Evolutionary conservation across 1,284 basidiomycete genomes (phyloP), one percentile per base, ranked within the genome.

Genomic region (Melampsora occidentalis): DNA sequence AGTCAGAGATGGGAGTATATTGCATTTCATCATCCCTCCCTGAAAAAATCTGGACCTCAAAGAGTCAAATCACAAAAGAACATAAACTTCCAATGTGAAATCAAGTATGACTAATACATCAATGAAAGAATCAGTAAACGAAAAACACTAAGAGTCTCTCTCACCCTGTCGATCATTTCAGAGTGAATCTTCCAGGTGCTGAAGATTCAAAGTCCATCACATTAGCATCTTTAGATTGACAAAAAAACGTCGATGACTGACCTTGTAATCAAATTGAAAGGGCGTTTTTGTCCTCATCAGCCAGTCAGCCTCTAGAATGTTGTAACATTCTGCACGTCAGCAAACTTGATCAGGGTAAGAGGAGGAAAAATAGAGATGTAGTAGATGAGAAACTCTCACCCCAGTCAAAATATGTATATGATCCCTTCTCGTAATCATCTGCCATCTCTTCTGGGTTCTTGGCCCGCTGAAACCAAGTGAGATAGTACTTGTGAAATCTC

Each of bases 381-480:
- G 14, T 5, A 64, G 18, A 46, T 62, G 31, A 51, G 64, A 48
- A 25, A n/a, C 7, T 68, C 73, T 35, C 10, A 76, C 83, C 82
- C 81, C 82, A 83, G 75, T 83, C 82, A 79, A 83, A 82, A 79
- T 82, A 83, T 51, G 83, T 80, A 35, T 85, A 85, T 0, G 96
- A 94, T 20, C 97, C 97, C 85, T 99, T 94, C 85, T 99, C 97
- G 83, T 98, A 99, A 84, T 99, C 97, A 81, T 98, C 96, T 65
- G 97, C 99, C 83, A 99, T 98, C 4, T 93, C 94, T 83, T 97
- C 94, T n/a, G 97, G 97, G 83, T 99, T 95, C 28, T 93, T 95
- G 82, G 97, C 94, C 71, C 97, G 89, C 84, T 99, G 97, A 89
- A 99, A 99, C 97, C 97, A 99, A 51, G 97, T 99, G 78, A 99